Percentiles rank a stretch among this genome's conserved stretches.
Evolutionary conservation across 345 rosid genomes (phyloP).

Genomic region (Melastoma malabathricum): DNA sequence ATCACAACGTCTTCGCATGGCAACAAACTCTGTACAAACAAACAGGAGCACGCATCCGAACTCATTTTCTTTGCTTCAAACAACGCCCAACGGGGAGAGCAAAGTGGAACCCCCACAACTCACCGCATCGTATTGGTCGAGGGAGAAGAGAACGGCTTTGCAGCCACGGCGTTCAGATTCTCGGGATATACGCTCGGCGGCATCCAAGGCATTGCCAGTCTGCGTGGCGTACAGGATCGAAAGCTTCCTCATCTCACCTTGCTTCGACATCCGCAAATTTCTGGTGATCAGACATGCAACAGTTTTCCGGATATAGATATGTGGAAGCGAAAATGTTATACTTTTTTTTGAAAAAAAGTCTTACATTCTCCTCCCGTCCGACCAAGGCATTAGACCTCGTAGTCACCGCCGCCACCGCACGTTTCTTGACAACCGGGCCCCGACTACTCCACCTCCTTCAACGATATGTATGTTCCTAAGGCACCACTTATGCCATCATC

Average conservation of each 20-base stretch:
- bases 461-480: no score
- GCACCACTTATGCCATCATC: no score
- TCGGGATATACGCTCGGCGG: constrained; percentile 68
- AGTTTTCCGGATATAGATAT: no score
- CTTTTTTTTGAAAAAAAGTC: no score
- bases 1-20: constrained; percentile 41
- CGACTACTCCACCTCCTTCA: no score
- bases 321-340: no score
- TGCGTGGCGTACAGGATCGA: constrained; percentile 62
- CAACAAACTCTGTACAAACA: constrained; percentile 40
- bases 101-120: constrained; percentile 8
- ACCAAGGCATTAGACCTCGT: no score
- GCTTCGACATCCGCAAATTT: no score
- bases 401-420: no score
- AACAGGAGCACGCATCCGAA: background rate
- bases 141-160: constrained; percentile 30
- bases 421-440: no score
- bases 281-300: no score
- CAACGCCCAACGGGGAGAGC: background rate
- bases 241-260: constrained; percentile 14
- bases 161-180: constrained; percentile 74
- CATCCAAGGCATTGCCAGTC: constrained; percentile 80
- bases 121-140: constrained; percentile 56
- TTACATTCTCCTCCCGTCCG: no score
- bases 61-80: background rate